Conservation (phyloP, 2,329 filamentous ascomycete species). For the Domatiomyces catenatus region DNA sequence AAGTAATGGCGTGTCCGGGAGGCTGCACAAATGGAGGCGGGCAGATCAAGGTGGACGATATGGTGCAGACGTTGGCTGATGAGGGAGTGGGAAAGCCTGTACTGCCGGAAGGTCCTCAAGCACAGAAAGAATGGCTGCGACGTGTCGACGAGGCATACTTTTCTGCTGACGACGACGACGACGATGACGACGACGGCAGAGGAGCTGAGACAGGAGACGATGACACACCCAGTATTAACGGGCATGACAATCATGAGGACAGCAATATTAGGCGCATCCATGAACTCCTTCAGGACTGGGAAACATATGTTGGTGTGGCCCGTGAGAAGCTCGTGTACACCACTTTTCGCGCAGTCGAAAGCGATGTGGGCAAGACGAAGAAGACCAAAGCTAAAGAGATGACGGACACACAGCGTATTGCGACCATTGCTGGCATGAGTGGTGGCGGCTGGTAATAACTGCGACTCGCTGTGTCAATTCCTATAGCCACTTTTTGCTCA, state of each 20-base stretch:
- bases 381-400: slow-evolving; percentile 30
- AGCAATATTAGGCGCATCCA: slow-evolving; percentile 49
- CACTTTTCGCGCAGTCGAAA: slow-evolving; percentile 81
- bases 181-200: slow-evolving; percentile 38
- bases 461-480: not conserved
- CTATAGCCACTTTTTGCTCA: slow-evolving; percentile 7
- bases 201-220: slow-evolving; percentile 17
- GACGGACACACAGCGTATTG: slow-evolving; percentile 64
- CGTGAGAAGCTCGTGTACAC: slow-evolving; percentile 64
- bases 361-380: slow-evolving; percentile 66
- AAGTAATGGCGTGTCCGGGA: slow-evolving; percentile 98
- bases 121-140: slow-evolving; percentile 74
- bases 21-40: slow-evolving; percentile 96
- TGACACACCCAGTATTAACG: slow-evolving; percentile 12
- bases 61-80: slow-evolving; percentile 23
- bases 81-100: slow-evolving; percentile 17
- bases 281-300: slow-evolving; percentile 62
- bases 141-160: slow-evolving; percentile 83
- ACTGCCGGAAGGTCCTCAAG: slow-evolving; percentile 41
- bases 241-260: slow-evolving; percentile 28
- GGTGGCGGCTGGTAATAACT: slow-evolving; percentile 69
- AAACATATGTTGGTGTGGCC: slow-evolving; percentile 51
- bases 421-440: slow-evolving; percentile 76
- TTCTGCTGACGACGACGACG: slow-evolving; percentile 48
- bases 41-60: slow-evolving; percentile 81